Base-by-base conservation (phyloP, 2,329 filamentous ascomycete species). In the Penicillium occitanis region DNA sequence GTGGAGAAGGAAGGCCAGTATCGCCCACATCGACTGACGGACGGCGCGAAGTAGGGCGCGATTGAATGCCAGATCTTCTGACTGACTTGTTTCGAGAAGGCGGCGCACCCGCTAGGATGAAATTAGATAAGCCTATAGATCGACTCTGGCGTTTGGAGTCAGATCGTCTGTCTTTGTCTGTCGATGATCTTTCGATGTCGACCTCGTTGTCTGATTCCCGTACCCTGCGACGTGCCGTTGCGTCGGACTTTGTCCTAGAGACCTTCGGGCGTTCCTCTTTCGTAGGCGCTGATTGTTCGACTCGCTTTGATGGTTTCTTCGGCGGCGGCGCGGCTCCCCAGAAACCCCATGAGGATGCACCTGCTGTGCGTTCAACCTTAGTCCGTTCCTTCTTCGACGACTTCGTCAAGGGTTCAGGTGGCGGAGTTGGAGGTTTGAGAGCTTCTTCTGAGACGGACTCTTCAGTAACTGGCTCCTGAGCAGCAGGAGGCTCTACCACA, bases 331-430 rank as follows among this genome's bases (percentile, higher is more conserved):
- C 81, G 17, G 87, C 84, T 19, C 86, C 87, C 90, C 90, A 94
- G 75, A 88, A 87, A 42, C 88, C 90, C 92, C 92, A 95, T 35
- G 90, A 88, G 13, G 86, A 83, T n/a, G 78, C 79, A 42, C 84
- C 84, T 66, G 86, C 84, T 44, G 90, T 89, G 66, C 91, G 90
- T 71, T 88, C 91, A 69, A 93, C 87, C 73, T 90, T 92, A 33
- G 90, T 81, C 14, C 92, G 90, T 69, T 96, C 91, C 75, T 90
- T 96, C 78, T 88, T 91, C 3, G 83, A 83, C 4, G 82, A 75
- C 62, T 85, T 87, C 67, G 83, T 87, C 13, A 84, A 79, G 61
- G 88, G 87, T 17, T 86, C 74, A 57, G 85, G 84, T 10, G 82
- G 81, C 8, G 83, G 80, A 10, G 83, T 83, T 40, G 81, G 79